These are phyloP conservation scores for Cercospora nicotianae DNA, from an alignment of 2,329 filamentous ascomycete genomes.

Conservation along the genomic window DNA sequence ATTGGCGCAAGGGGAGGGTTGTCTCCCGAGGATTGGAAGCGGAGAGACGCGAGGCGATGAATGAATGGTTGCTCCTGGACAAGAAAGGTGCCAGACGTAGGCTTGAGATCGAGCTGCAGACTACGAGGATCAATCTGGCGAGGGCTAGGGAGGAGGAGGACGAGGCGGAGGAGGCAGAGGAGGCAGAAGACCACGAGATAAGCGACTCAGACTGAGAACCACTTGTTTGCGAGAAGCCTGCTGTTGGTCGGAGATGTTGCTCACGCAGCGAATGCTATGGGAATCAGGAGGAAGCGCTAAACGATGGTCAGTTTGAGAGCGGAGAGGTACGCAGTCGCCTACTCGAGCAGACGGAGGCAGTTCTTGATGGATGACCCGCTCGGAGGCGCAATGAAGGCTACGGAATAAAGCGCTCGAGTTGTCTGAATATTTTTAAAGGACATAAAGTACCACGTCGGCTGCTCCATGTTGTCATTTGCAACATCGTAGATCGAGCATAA, in stretches of 20 bases:
- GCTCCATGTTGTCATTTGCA: neutral
- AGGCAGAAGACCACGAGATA: neutral
- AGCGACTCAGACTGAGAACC: neutral
- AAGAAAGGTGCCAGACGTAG: too few relatives aligned
- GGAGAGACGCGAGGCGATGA: too few relatives aligned
- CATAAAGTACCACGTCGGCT: too few relatives aligned
- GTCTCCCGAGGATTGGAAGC: too few relatives aligned
- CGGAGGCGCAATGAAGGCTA: too few relatives aligned
- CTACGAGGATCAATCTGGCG: neutral
- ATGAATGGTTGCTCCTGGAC: too few relatives aligned
- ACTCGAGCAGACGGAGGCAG: neutral
- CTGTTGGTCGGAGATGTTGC: neutral
- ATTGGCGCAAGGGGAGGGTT: too few relatives aligned
- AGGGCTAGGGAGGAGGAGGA: neutral
- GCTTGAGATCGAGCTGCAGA: neutral
- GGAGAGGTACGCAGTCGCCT: neutral
- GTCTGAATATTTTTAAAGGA: too few relatives aligned
- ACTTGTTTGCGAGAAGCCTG: neutral
- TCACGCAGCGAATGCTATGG: neutral
- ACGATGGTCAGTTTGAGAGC: too few relatives aligned
- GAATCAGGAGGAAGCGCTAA: neutral
- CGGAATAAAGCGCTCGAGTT: too few relatives aligned
- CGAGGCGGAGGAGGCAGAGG: neutral
- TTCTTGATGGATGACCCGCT: too few relatives aligned
- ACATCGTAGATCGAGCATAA: neutral